Conservation (phyloP, 2,329 filamentous ascomycete genomes). For the Fusarium beomiforme region DNA sequence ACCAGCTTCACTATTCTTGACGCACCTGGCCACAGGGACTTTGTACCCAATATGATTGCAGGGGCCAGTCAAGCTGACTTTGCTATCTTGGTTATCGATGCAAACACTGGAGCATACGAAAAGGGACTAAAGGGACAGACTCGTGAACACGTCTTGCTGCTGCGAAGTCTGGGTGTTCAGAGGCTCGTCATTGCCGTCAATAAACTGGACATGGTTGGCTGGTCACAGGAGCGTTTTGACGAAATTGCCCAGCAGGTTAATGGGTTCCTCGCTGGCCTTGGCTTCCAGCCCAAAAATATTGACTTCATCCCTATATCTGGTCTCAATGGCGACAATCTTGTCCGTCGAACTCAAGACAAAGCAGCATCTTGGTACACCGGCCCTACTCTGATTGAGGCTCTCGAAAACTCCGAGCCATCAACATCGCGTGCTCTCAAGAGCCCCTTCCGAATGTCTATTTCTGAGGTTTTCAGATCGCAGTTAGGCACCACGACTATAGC, state of each 20-base stretch:
- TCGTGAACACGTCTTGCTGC: slow-evolving; percentile 88
- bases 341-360: slow-evolving; percentile 63
- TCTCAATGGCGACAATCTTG: slow-evolving; percentile 87
- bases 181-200: slow-evolving; percentile 91
- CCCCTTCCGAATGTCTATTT: slow-evolving; percentile 86
- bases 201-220: slow-evolving; percentile 88
- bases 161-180: slow-evolving; percentile 90
- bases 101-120: slow-evolving; percentile 90
- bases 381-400: slow-evolving; percentile 80
- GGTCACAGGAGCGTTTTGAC: slow-evolving; percentile 84
- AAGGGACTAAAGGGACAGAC: slow-evolving; percentile 94
- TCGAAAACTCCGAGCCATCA: slow-evolving; percentile 83
- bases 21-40: slow-evolving; percentile 93
- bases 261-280: slow-evolving; percentile 82
- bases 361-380: slow-evolving; percentile 82
- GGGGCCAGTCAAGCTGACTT: slow-evolving; percentile 96
- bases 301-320: slow-evolving; percentile 92
- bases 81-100: slow-evolving; percentile 92
- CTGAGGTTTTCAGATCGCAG: slow-evolving; percentile 84
- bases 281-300: slow-evolving; percentile 83
- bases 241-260: slow-evolving; percentile 86
- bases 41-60: slow-evolving; percentile 99
- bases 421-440: slow-evolving; percentile 74
- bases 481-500: slow-evolving; percentile 86
- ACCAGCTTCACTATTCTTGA: slow-evolving; percentile 94